A percentile compares a stretch with the other conserved stretches of the same genome.
Evolutionary conservation across 306 rosid species (phyloP).

Genomic region (Pterocarpus macrocarpus): DNA sequence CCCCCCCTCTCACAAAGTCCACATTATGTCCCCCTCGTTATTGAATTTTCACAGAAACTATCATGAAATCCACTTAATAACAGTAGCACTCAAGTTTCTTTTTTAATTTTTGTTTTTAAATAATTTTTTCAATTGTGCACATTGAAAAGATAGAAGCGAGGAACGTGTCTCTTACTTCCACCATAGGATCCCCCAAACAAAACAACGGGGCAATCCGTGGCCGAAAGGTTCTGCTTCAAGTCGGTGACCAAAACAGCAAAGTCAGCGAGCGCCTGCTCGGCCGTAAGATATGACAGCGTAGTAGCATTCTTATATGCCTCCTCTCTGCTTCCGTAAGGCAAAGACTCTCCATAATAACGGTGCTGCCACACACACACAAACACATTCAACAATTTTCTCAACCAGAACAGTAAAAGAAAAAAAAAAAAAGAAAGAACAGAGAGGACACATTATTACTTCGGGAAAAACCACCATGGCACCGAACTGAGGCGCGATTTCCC

Average conservation of each 20-base stretch:
- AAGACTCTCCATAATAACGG: slow-evolving; percentile 82
- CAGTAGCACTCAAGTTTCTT: neutral
- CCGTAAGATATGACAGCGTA: slow-evolving; percentile 70
- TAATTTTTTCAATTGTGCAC: neutral
- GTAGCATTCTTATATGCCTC: slow-evolving; percentile 80
- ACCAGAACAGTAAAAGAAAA: neutral
- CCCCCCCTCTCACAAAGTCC: neutral
- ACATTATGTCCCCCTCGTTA: neutral
- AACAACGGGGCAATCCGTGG: slow-evolving; percentile 75
- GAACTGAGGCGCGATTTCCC: slow-evolving; percentile 85
- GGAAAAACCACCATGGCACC: slow-evolving; percentile 90
- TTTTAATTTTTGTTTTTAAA: too few relatives aligned
- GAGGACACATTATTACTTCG: slow-evolving; percentile 55
- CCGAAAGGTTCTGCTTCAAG: slow-evolving; percentile 68
- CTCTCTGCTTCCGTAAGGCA: slow-evolving; percentile 71
- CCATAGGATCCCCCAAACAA: slow-evolving; percentile 95
- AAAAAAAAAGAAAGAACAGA: neutral
- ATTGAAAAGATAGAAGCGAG: neutral
- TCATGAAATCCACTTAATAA: neutral
- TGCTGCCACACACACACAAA: slow-evolving; percentile 57
- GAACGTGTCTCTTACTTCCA: slow-evolving; percentile 68
- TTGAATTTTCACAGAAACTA: neutral
- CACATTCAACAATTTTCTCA: neutral
- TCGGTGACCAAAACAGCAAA: slow-evolving; percentile 69
- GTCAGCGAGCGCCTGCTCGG: slow-evolving; percentile 85